phyloP scores from a whole-genome alignment of 768 basidiomycete species.

The Pisolithus marmoratus region DNA sequence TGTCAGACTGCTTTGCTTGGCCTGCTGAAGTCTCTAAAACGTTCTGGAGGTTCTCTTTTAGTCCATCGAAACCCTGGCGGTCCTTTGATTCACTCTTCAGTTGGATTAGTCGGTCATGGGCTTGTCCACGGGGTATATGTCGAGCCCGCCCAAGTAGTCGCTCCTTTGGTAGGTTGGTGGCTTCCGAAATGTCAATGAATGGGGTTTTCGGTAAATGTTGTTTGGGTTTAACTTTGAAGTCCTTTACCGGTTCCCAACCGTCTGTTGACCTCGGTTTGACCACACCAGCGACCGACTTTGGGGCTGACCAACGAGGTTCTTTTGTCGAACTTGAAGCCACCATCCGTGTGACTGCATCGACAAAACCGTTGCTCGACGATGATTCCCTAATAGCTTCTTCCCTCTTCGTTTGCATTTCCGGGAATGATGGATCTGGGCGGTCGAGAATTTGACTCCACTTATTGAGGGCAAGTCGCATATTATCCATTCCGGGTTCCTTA shows the following conservation, averaged over 20 bases:
- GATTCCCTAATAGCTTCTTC: neutral
- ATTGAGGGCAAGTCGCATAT: constrained; percentile 28
- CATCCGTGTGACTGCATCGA: neutral
- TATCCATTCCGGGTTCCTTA: constrained; percentile 12
- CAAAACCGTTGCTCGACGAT: constrained; percentile 1
- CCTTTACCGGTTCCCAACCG: constrained; percentile 24
- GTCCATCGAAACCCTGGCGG: constrained; percentile 5
- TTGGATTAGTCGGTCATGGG: neutral
- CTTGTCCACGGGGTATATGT: neutral
- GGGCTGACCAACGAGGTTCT: neutral
- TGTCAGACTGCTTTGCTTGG: neutral
- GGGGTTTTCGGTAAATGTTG: neutral
- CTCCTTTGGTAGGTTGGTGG: neutral
- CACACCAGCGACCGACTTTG: neutral
- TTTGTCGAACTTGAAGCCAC: neutral
- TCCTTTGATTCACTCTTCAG: neutral
- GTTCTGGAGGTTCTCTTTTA: constrained; percentile 21
- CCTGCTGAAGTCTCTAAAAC: constrained; percentile 1
- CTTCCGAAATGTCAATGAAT: neutral
- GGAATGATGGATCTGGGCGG: constrained; percentile 26
- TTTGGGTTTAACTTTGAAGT: constrained; percentile 4
- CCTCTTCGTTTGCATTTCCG: constrained; percentile 19
- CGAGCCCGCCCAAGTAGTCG: neutral
- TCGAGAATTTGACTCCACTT: constrained; percentile 31
- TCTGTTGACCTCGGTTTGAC: neutral